Evolutionary conservation across 345 rosid genomes (phyloP).

Genomic region (Populus alba): DNA sequence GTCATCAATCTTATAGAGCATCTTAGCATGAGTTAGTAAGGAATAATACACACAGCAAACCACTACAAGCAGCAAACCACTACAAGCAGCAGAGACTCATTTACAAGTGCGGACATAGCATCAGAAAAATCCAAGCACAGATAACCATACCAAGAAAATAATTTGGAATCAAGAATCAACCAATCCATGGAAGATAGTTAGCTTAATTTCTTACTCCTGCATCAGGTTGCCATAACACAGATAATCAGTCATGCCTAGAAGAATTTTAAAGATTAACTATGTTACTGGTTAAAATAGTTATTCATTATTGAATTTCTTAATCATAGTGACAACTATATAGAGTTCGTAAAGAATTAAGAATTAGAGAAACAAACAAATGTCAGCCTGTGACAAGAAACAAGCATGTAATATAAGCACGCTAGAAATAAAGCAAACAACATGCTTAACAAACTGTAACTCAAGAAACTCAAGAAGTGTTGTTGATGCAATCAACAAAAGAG

Average conservation of each 20-base stretch:
- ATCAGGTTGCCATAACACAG: not conserved
- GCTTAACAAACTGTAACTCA: not conserved
- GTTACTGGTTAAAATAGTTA: not conserved
- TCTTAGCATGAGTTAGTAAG: not conserved
- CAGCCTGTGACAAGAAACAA: not conserved
- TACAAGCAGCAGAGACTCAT: not conserved
- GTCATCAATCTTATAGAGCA: not conserved
- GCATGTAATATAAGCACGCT: not conserved
- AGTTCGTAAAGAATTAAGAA: not conserved
- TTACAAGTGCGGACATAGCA: not conserved
- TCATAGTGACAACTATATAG: not conserved
- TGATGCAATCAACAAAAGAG: not conserved
- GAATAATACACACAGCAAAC: not conserved
- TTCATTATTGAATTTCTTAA: not conserved
- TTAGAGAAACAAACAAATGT: not conserved
- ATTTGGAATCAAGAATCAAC: not conserved
- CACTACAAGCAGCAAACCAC: not conserved
- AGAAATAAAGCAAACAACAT: not conserved
- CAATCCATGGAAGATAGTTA: not conserved
- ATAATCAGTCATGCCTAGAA: not conserved
- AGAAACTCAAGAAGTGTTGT: not conserved
- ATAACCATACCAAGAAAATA: not conserved
- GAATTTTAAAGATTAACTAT: not conserved
- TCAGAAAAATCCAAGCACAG: not conserved
- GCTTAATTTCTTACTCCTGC: not conserved